Conservation (phyloP, 805 yeast species). For the Ogataea nakhonphanomensis region DNA sequence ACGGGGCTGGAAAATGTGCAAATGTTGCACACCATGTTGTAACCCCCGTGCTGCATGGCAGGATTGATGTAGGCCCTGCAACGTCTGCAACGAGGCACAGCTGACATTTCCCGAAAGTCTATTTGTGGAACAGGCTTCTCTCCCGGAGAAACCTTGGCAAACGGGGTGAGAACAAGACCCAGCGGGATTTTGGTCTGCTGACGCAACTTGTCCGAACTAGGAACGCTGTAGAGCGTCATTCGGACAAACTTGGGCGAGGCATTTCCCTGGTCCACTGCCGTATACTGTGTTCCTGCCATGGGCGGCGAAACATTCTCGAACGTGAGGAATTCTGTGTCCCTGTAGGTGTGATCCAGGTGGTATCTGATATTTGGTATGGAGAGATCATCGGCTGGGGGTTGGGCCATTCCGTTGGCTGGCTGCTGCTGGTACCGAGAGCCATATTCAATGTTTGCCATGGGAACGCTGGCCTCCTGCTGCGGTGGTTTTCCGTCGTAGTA, state of each 20-base stretch:
- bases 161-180: constrained; percentile 79
- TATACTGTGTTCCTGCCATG: constrained; percentile 66
- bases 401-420: constrained; percentile 6
- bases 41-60: constrained; percentile 63
- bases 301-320: constrained; percentile 83
- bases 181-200: constrained; percentile 72
- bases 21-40: constrained; percentile 75
- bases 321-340: constrained; percentile 55
- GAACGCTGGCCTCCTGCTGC: background rate
- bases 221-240: constrained; percentile 78
- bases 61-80: constrained; percentile 92
- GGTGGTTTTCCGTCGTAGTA: constrained; percentile 6
- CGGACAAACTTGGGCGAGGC: constrained; percentile 79
- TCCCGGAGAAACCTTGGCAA: constrained; percentile 56
- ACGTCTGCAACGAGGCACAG: constrained; percentile 87
- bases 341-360: constrained; percentile 33
- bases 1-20: constrained; percentile 74
- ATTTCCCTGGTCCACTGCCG: constrained; percentile 76
- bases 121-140: constrained; percentile 63
- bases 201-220: constrained; percentile 67
- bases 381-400: constrained; percentile 25
- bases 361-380: constrained; percentile 36
- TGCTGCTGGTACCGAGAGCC: constrained; percentile 1
- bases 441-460: background rate
- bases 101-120: constrained; percentile 52